phyloP scores from a whole-genome alignment of 148 eudicot genomes.

The Rhododendron mucronatum region DNA sequence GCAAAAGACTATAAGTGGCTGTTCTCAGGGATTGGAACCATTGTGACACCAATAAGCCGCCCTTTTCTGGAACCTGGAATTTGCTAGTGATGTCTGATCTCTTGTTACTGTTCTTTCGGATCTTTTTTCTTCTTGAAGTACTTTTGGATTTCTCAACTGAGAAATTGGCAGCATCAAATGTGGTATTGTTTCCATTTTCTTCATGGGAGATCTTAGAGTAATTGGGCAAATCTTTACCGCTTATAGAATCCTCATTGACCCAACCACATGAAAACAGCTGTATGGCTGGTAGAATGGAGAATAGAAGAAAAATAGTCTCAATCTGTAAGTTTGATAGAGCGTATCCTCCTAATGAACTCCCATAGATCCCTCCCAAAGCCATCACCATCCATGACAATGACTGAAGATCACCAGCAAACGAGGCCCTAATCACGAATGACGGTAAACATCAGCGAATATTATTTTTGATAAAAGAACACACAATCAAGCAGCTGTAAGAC shows the following conservation, averaged over 20 bases:
- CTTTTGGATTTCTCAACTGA: constrained; percentile 36
- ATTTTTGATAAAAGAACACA: neutral
- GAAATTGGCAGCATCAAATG: constrained; percentile 26
- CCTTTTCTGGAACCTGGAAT: constrained; percentile 27
- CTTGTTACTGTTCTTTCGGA: constrained; percentile 37
- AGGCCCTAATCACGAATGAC: constrained; percentile 50
- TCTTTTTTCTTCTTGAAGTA: constrained; percentile 52
- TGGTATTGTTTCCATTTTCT: constrained; percentile 28
- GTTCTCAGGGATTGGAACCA: constrained; percentile 62
- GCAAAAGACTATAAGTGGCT: constrained; percentile 57
- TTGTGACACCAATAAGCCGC: constrained; percentile 31
- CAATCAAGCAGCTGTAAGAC: neutral
- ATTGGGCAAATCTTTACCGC: constrained; percentile 26
- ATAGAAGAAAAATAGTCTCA: constrained; percentile 63
- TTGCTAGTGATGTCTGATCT: constrained; percentile 22
- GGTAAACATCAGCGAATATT: constrained; percentile 6
- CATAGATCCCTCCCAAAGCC: constrained; percentile 95
- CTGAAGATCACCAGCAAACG: constrained; percentile 96
- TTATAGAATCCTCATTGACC: constrained; percentile 51
- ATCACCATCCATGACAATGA: constrained; percentile 89
- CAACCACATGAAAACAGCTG: constrained; percentile 84
- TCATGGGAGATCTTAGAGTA: constrained; percentile 23
- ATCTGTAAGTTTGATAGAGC: constrained; percentile 55
- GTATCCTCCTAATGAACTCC: constrained; percentile 88
- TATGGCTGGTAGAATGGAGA: constrained; percentile 67